Evolutionary conservation across 768 basidiomycete species (phyloP).

Genomic region (Tricholoma sp.): DNA sequence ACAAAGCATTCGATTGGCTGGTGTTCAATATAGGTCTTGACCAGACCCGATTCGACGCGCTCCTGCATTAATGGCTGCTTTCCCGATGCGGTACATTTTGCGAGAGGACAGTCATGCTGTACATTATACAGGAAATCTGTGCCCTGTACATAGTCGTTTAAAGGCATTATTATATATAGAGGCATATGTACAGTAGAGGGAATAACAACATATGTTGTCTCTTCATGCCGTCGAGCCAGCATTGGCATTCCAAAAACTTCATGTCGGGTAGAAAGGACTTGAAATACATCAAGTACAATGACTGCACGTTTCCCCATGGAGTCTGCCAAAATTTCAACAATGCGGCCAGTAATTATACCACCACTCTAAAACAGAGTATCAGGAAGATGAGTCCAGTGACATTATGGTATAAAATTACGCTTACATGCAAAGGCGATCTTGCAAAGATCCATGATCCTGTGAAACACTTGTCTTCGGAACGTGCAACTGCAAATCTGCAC

Average conservation of each 20-base stretch:
- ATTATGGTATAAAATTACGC: background rate
- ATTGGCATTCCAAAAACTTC: constrained; percentile 20
- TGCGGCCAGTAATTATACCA: constrained; percentile 10
- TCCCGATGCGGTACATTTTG: constrained; percentile 13
- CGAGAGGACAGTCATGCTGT: constrained; percentile 18
- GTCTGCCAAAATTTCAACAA: constrained; percentile 17
- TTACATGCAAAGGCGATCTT: constrained; percentile 11
- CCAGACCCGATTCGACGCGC: background rate
- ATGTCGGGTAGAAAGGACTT: constrained; percentile 11
- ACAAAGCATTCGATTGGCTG: background rate
- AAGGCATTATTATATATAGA: too few species aligned
- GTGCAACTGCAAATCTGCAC: constrained; percentile 13
- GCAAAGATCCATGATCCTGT: constrained; percentile 22
- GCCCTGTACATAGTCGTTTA: constrained; percentile 6
- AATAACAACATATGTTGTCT: constrained; percentile 7
- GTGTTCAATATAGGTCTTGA: background rate
- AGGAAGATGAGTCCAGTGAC: background rate
- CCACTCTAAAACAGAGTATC: constrained; percentile 1
- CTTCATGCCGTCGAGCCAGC: constrained; percentile 10
- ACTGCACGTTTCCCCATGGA: background rate
- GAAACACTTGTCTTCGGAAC: constrained; percentile 16
- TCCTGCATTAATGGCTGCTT: constrained; percentile 11
- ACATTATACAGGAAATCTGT: constrained; percentile 17
- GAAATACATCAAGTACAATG: constrained; percentile 15
- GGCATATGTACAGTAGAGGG: constrained; percentile 11